Evolutionary conservation across 768 basidiomycete species (phyloP).

Genomic region (Auricularia heimuer): DNA sequence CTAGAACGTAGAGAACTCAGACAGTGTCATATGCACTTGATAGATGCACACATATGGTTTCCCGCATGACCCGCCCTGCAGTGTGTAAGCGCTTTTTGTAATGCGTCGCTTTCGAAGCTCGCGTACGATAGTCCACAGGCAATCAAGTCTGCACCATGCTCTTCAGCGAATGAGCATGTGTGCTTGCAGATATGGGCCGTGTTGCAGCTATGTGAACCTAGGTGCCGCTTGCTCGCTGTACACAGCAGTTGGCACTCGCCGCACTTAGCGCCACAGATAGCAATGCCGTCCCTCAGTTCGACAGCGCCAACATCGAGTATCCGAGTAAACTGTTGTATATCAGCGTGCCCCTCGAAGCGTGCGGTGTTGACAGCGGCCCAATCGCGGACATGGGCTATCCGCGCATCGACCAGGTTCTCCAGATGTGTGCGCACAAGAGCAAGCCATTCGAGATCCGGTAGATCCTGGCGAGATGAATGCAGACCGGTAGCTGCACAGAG

Average conservation of each 20-base stretch:
- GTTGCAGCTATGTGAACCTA: conserved; percentile 37
- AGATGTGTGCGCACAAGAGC: conserved; percentile 29
- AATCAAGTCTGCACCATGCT: conserved; percentile 19
- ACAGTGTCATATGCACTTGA: not conserved
- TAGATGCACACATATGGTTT: conserved; percentile 37
- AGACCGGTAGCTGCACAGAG: conserved; percentile 23
- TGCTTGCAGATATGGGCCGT: conserved; percentile 39
- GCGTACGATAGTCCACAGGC: conserved; percentile 41
- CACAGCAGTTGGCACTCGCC: conserved; percentile 39
- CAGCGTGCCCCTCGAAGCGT: conserved; percentile 36
- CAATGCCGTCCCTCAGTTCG: conserved; percentile 35
- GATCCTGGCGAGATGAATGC: conserved; percentile 22
- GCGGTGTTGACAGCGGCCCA: conserved; percentile 43
- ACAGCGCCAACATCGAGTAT: conserved; percentile 33
- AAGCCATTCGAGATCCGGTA: conserved; percentile 35
- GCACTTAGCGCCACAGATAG: conserved; percentile 43
- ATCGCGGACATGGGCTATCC: conserved; percentile 36
- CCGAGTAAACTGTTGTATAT: conserved; percentile 27
- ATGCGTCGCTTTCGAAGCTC: too few relatives aligned
- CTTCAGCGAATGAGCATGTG: conserved; percentile 33
- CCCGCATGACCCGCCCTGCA: conserved; percentile 50
- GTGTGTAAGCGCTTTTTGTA: not conserved
- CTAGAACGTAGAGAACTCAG: conserved; percentile 20
- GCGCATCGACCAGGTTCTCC: conserved; percentile 28
- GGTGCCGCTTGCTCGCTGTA: conserved; percentile 35